Evolutionary conservation across 2,329 filamentous ascomycete species (phyloP), one percentile per base, ranked within the genome.

Genomic region (Clonostachys rhizophaga): DNA sequence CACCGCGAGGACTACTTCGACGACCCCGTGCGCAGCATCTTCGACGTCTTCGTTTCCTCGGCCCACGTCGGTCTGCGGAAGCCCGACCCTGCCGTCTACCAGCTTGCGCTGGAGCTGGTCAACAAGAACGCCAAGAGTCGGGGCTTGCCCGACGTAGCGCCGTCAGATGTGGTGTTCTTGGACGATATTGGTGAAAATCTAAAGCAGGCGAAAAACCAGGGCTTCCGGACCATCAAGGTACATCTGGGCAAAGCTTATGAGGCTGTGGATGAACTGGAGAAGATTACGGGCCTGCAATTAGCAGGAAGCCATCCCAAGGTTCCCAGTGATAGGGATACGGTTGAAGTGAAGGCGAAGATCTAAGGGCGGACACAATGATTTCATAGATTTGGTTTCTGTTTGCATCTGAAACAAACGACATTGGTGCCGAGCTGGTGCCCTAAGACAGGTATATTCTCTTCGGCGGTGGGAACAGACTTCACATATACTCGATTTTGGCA

Each of bases 141-240:
- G 43, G 65, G 76, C 71, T 65, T 63, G 14, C 66, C 45, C 5
- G 71, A 76, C 0, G 71, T 95, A 9, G 64, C 69, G 47, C 69
- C 86, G 0, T 70, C 70, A 1, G 89, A 96, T 47, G 73, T 96
- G 41, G 68, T 95, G 5, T 99, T 99, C 62, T 68, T 96, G 44
- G 94, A 96, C 63, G 91, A 96, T 58, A 96, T 99, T 63, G 94
- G 94, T 2, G 84, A 91, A 66, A 99, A 99, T 63, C 66, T 97
- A 49, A 94, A 91, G 72, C 85, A 78, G 41, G 94, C 84, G 1
- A 87, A 76, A 66, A 76, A 76, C 43, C 71, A 83, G 18, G 92
- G 92, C 0, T 85, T 97, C 64, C 69, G 76, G 47, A 97, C 92
- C 0, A 78, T 97, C 54, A 96, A 92, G 67, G 94, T 97, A 2